These are phyloP conservation scores for Fraxinus platypoda DNA, from an alignment of 305 asterid species.

Conservation along the genomic window DNA sequence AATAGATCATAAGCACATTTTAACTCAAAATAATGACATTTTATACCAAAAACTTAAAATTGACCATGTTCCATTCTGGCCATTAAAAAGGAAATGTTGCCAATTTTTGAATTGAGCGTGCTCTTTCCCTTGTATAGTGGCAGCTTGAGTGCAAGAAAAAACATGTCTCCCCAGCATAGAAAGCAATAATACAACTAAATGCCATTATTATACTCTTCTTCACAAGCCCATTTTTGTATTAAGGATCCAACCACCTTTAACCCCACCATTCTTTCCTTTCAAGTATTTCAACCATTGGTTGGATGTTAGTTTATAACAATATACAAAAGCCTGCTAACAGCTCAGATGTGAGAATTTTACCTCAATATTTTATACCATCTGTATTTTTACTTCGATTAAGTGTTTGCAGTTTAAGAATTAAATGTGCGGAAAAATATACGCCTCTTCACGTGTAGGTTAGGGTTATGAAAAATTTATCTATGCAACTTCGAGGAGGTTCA, in stretches of 20 bases:
- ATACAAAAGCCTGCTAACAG: constrained; percentile 1
- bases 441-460: background rate
- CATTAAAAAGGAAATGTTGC: too few species aligned
- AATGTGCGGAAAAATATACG: background rate
- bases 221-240: background rate
- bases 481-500: background rate
- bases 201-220: constrained; percentile 16
- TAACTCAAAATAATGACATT: background rate
- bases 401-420: background rate
- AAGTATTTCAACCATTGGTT: constrained; percentile 34
- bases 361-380: constrained; percentile 1
- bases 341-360: constrained; percentile 13
- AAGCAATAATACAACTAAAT: constrained; percentile 14
- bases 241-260: constrained; percentile 21
- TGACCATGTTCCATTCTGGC: background rate
- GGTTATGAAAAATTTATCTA: background rate
- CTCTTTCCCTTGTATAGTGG: background rate
- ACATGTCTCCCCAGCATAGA: background rate
- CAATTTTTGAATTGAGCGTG: background rate
- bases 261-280: constrained; percentile 45
- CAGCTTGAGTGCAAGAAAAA: constrained; percentile 13
- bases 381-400: background rate
- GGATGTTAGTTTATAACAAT: constrained; percentile 6
- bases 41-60: background rate
- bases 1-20: background rate